Conservation (phyloP, 441 rosid genomes). For the Adansonia rubrostipa region DNA sequence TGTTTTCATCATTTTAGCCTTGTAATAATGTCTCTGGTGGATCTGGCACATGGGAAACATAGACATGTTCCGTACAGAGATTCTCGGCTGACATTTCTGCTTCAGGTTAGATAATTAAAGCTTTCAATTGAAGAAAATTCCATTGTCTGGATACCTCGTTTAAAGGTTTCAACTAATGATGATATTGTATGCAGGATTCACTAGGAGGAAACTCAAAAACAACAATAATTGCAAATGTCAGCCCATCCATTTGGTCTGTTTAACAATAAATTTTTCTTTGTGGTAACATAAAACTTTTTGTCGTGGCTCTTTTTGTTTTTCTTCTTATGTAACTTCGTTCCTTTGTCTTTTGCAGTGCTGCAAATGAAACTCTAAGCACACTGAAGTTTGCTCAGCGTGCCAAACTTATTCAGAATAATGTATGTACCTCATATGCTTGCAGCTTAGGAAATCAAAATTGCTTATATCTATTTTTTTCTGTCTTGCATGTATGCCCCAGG, state of each 20-base stretch:
- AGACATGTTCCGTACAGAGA: slow-evolving; percentile 96
- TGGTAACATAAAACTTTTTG: slow-evolving; percentile 8
- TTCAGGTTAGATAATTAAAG: slow-evolving; percentile 64
- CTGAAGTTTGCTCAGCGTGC: slow-evolving; percentile 97
- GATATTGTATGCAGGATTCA: slow-evolving; percentile 72
- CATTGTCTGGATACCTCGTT: slow-evolving; percentile 24
- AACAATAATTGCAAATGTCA: slow-evolving; percentile 92
- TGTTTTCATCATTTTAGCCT: slow-evolving; percentile 52
- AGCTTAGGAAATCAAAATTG: slow-evolving; percentile 18
- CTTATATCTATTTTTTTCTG: slow-evolving; percentile 4
- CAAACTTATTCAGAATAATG: slow-evolving; percentile 94
- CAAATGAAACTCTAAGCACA: slow-evolving; percentile 91
- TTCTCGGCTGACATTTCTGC: slow-evolving; percentile 94
- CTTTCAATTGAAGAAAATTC: slow-evolving; percentile 25
- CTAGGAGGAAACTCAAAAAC: slow-evolving; percentile 97
- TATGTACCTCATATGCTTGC: slow-evolving; percentile 37
- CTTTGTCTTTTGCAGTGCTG: slow-evolving; percentile 62
- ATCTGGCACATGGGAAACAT: slow-evolving; percentile 93
- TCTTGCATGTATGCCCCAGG: slow-evolving; percentile 18
- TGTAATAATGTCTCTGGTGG: slow-evolving; percentile 97
- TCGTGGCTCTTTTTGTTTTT: neutral
- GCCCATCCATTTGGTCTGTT: slow-evolving; percentile 87
- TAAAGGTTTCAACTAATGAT: slow-evolving; percentile 24
- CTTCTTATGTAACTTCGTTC: slow-evolving; percentile 27
- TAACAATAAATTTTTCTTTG: slow-evolving; percentile 23